A percentile compares a stretch with the other conserved stretches of the same genome.
These are phyloP conservation scores for Piper longum DNA, from an alignment of 164 flowering plant species.

Conservation along the genomic window DNA sequence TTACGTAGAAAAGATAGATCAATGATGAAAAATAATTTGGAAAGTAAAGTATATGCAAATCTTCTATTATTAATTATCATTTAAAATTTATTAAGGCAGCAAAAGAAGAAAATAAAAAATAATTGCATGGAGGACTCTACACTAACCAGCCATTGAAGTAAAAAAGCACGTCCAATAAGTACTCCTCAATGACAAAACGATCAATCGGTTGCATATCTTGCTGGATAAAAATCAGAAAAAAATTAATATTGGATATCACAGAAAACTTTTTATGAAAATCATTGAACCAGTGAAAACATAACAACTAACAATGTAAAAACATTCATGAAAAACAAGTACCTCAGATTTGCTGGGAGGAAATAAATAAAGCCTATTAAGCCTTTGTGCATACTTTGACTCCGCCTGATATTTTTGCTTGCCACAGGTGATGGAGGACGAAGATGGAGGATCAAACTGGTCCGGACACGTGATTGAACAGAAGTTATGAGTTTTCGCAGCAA, in stretches of 20 bases:
- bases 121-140: neutral
- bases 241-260: too few relatives aligned
- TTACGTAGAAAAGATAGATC: too few relatives aligned
- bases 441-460: conserved; percentile 46
- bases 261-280: neutral
- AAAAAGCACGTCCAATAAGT: conserved; percentile 80
- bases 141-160: conserved; percentile 96
- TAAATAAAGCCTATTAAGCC: conserved; percentile 76
- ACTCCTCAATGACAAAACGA: conserved; percentile 86
- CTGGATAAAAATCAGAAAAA: conserved; percentile 21
- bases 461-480: conserved; percentile 72
- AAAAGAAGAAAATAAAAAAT: neutral
- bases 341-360: conserved; percentile 75
- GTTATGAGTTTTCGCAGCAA: conserved; percentile 77
- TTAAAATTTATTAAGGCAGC: neutral
- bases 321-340: conserved; percentile 18
- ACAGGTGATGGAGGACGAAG: conserved; percentile 30
- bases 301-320: neutral
- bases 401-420: conserved; percentile 88
- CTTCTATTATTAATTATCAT: too few relatives aligned
- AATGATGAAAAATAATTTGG: too few relatives aligned
- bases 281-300: neutral
- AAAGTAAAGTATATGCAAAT: too few relatives aligned
- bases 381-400: conserved; percentile 71
- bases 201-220: conserved; percentile 77